These are phyloP conservation scores for Dactylellina cionopaga DNA, from an alignment of 2,329 filamentous ascomycete genomes.

Conservation along the genomic window DNA sequence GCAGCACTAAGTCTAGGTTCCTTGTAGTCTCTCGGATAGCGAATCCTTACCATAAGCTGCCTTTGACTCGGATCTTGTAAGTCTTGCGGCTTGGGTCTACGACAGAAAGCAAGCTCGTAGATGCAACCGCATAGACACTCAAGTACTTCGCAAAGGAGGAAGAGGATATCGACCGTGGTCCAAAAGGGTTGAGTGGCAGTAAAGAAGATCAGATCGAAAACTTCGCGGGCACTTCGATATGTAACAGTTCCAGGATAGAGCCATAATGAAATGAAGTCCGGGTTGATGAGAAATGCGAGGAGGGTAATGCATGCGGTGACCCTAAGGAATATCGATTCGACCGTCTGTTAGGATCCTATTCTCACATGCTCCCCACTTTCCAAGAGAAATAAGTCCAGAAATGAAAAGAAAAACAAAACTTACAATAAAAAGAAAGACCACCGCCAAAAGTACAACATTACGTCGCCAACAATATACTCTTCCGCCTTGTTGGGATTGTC, in stretches of 20 bases:
- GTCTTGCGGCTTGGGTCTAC: neutral
- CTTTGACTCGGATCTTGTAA: neutral
- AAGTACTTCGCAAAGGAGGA: slow-evolving; percentile 1
- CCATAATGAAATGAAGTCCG: slow-evolving; percentile 6
- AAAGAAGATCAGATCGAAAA: slow-evolving; percentile 28
- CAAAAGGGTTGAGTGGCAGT: slow-evolving; percentile 25
- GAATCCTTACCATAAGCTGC: neutral
- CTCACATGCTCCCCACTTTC: no score
- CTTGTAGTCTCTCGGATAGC: slow-evolving; percentile 2
- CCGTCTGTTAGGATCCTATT: no score
- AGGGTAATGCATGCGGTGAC: neutral
- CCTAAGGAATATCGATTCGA: no score
- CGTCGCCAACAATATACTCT: slow-evolving; percentile 1
- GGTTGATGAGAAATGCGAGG: slow-evolving; percentile 1
- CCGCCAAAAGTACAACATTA: slow-evolving; percentile 24
- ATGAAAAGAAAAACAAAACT: neutral
- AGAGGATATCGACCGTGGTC: slow-evolving; percentile 4
- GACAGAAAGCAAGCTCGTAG: neutral
- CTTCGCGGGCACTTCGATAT: neutral
- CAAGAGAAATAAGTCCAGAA: no score
- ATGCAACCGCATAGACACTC: slow-evolving; percentile 7
- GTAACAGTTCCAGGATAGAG: neutral
- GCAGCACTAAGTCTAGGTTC: slow-evolving; percentile 10
- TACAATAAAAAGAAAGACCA: slow-evolving; percentile 24
- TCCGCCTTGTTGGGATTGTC: neutral